Evolutionary conservation across 2,329 filamentous ascomycete species (phyloP).

Genomic region (Aureobasidium uvarum): DNA sequence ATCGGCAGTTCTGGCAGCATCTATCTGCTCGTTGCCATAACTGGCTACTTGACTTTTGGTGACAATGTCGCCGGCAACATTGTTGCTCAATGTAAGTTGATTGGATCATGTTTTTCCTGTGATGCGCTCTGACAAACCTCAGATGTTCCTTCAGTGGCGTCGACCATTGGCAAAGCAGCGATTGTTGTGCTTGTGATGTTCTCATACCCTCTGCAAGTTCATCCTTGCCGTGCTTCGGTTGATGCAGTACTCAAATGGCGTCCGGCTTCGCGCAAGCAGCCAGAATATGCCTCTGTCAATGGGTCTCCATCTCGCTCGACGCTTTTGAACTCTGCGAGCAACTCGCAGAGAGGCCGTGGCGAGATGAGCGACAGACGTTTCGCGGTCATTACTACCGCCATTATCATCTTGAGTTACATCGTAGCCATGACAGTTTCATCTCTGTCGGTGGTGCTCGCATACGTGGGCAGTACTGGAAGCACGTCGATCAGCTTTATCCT

Average conservation of each 20-base stretch:
- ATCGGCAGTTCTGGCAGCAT: slow-evolving; percentile 85
- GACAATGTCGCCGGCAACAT: slow-evolving; percentile 90
- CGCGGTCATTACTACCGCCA: slow-evolving; percentile 79
- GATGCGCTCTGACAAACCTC: slow-evolving; percentile 9
- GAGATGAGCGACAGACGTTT: slow-evolving; percentile 85
- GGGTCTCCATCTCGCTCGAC: slow-evolving; percentile 32
- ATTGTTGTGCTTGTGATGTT: slow-evolving; percentile 97
- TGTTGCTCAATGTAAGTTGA: slow-evolving; percentile 75
- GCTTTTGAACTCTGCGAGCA: slow-evolving; percentile 30
- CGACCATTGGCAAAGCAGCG: slow-evolving; percentile 89
- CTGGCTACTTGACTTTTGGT: slow-evolving; percentile 93
- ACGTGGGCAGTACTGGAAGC: slow-evolving; percentile 90
- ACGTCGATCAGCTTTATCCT: slow-evolving; percentile 97
- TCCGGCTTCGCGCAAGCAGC: slow-evolving; percentile 48
- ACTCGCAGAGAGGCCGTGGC: slow-evolving; percentile 35
- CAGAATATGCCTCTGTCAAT: slow-evolving; percentile 22
- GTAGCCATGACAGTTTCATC: slow-evolving; percentile 88
- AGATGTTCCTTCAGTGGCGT: slow-evolving; percentile 72
- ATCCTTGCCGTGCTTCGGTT: slow-evolving; percentile 91
- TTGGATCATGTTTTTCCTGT: neutral
- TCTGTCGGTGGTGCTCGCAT: slow-evolving; percentile 86
- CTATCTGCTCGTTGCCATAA: slow-evolving; percentile 89
- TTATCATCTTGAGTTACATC: slow-evolving; percentile 80
- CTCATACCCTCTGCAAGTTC: slow-evolving; percentile 91
- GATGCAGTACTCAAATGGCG: slow-evolving; percentile 95